Evolutionary conservation across 2,329 filamentous ascomycete genomes (phyloP).

Genomic region (Cladosporium colombiae): DNA sequence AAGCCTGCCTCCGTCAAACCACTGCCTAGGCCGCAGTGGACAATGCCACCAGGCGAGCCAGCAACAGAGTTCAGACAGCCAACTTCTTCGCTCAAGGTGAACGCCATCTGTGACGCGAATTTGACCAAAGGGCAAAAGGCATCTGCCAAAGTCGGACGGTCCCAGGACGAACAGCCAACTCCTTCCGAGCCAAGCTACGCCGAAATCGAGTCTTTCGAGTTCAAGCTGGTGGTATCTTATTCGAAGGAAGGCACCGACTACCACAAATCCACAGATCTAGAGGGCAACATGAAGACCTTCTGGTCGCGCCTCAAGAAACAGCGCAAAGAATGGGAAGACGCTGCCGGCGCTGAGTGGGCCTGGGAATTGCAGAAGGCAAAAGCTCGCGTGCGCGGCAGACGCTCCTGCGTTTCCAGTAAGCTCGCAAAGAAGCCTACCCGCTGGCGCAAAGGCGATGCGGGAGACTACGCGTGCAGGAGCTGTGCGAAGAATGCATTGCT

Average conservation of each 20-base stretch:
- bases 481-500: slow-evolving; percentile 28
- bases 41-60: background rate
- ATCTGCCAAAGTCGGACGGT: background rate
- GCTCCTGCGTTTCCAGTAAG: slow-evolving; percentile 29
- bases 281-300: slow-evolving; percentile 22
- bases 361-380: slow-evolving; percentile 27
- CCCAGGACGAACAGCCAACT: background rate
- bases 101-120: background rate
- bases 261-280: slow-evolving; percentile 9
- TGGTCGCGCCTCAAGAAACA: slow-evolving; percentile 21
- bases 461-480: slow-evolving; percentile 30
- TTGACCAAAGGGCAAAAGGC: background rate
- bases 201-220: slow-evolving; percentile 1
- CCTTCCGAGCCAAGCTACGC: background rate
- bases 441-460: slow-evolving; percentile 28
- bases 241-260: background rate
- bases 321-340: slow-evolving; percentile 27
- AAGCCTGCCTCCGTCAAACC: background rate
- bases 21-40: background rate
- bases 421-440: slow-evolving; percentile 23
- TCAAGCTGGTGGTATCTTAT: slow-evolving; percentile 16
- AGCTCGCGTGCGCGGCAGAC: background rate
- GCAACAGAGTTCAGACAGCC: background rate
- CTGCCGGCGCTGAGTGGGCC: slow-evolving; percentile 27
- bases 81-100: background rate